Evolutionary conservation across 2,329 filamentous ascomycete species (phyloP), one percentile per base, ranked within the genome.

Genomic region (Aspergillus calidoustus): DNA sequence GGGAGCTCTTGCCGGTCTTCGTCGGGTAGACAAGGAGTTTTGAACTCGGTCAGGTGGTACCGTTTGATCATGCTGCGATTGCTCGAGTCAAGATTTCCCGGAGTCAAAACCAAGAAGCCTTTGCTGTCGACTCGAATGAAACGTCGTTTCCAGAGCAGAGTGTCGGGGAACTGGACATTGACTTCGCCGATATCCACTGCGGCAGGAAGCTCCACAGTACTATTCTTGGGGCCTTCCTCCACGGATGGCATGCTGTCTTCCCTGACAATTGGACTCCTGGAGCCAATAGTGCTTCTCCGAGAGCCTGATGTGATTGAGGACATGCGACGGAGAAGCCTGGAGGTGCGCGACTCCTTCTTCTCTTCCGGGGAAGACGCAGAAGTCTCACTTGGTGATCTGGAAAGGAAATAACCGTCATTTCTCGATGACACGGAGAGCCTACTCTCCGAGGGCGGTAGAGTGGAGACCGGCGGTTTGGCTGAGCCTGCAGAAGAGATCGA

Each of bases 81-180:
- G 69, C 66, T 86, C 52, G 84, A 82, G 66, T 87, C 86, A 22
- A 87, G 85, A 64, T 88, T 87, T 19, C 89, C 85, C 8, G 89
- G 84, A 47, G 89, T 91, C 64, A 99, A 84, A 61, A 96, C 89
- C 44, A 99, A 81, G 77, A 91, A 93, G 19, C 94, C 95, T 63
- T 90, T 84, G 8, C 88, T 87, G 75, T 98, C 93, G 60, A 99
- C 87, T 66, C 90, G 90, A 78, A 97, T 88, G 71, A 90, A 93
- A 63, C 95, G 88, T 58, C 94, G 90, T 81, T 98, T 99, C 95
- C 95, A 99, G 13, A 99, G 84, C 51, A 99, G 83, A 58, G 92
- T 96, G 74, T 98, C 94, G 0, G 95, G 95, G 74, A 99, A 97
- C 75, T 99, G 95, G 11, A 98, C 91, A 71, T 99, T 98, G 65